Evolutionary conservation across 2,329 filamentous ascomycete species (phyloP).

Genomic region (Alternaria infectoria): DNA sequence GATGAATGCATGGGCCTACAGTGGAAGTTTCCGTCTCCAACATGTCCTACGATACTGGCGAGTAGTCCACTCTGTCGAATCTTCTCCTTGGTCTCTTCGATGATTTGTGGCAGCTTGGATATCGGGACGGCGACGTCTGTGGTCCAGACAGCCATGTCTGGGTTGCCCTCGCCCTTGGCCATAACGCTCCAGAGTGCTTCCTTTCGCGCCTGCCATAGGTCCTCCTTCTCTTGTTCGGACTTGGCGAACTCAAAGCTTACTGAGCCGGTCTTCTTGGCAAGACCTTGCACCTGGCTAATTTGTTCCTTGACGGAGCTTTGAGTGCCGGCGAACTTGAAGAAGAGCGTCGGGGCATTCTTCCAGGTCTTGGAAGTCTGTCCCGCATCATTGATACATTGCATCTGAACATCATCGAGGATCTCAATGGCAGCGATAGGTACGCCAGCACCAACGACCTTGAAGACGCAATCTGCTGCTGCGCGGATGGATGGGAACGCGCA

Average conservation of each 20-base stretch:
- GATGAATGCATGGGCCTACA: slow-evolving; percentile 49
- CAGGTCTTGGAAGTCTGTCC: slow-evolving; percentile 69
- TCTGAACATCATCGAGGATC: slow-evolving; percentile 90
- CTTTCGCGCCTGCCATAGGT: slow-evolving; percentile 78
- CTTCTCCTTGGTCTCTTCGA: slow-evolving; percentile 75
- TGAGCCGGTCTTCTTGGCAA: slow-evolving; percentile 65
- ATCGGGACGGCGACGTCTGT: slow-evolving; percentile 83
- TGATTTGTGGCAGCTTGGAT: slow-evolving; percentile 72
- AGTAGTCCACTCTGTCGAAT: slow-evolving; percentile 68
- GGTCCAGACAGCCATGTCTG: slow-evolving; percentile 72
- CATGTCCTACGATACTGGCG: slow-evolving; percentile 73
- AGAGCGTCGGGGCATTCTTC: slow-evolving; percentile 74
- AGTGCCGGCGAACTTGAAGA: slow-evolving; percentile 77
- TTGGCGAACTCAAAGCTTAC: slow-evolving; percentile 74
- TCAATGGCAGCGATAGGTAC: slow-evolving; percentile 91
- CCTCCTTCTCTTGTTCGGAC: slow-evolving; percentile 67
- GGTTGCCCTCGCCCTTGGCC: slow-evolving; percentile 65
- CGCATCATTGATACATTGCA: slow-evolving; percentile 73
- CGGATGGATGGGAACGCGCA: slow-evolving; percentile 69
- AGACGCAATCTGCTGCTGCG: slow-evolving; percentile 78
- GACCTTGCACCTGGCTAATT: slow-evolving; percentile 68
- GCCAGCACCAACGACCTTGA: slow-evolving; percentile 78
- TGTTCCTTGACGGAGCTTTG: slow-evolving; percentile 77
- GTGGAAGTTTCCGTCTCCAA: slow-evolving; percentile 78
- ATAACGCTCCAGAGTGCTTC: slow-evolving; percentile 76